A percentile compares a stretch with the other conserved stretches of the same genome.
These are phyloP conservation scores for Nakaseomyces delphensis DNA, from an alignment of 1,139 yeast species.

Conservation along the genomic window DNA sequence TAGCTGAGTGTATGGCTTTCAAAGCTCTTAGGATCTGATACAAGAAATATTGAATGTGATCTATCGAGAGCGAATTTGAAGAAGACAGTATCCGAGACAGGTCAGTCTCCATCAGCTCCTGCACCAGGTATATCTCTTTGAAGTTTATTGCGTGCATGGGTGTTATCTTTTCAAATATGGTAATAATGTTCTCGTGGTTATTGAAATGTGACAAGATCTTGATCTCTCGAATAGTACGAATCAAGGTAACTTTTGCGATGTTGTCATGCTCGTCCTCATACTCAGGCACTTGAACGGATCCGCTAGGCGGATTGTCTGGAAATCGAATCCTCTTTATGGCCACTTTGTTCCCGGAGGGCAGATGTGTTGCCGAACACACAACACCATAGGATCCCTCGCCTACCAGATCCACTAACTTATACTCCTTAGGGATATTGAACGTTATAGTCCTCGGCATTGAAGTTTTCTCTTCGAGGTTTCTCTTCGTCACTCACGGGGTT, in stretches of 20 bases:
- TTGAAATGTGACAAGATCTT: conserved; percentile 80
- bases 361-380: conserved; percentile 84
- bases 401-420: conserved; percentile 71
- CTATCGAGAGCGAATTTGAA: conserved; percentile 41
- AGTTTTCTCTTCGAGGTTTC: background rate
- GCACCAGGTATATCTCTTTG: conserved; percentile 60
- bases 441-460: conserved; percentile 46
- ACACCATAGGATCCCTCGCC: conserved; percentile 99
- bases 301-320: conserved; percentile 3
- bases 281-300: background rate
- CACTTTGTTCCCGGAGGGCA: conserved; percentile 62
- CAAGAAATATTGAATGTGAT: conserved; percentile 59
- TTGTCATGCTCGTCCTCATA: conserved; percentile 40
- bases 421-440: conserved; percentile 82
- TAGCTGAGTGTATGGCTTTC: conserved; percentile 55
- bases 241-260: conserved; percentile 76
- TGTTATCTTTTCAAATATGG: conserved; percentile 82
- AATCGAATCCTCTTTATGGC: conserved; percentile 85
- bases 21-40: conserved; percentile 58
- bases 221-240: conserved; percentile 81
- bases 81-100: conserved; percentile 45
- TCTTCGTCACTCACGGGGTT: too few species aligned
- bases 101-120: conserved; percentile 67
- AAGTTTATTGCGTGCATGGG: conserved; percentile 59
- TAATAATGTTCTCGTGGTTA: conserved; percentile 86